Evolutionary conservation across 441 rosid genomes (phyloP), one percentile per base, ranked within the genome.

Genomic region (Sinapis alba): DNA sequence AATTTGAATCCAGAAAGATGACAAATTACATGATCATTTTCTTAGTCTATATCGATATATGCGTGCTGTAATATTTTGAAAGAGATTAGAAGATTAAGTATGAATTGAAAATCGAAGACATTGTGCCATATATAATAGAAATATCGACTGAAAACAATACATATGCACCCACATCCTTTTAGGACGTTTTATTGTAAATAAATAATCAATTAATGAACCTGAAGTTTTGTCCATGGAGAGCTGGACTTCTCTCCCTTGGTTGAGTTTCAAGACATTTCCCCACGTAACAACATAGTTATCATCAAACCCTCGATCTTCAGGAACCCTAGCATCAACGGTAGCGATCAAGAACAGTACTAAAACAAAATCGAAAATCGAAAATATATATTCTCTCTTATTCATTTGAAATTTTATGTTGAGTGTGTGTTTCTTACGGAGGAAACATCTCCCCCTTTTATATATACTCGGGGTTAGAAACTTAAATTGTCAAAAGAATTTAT

Each of bases 201-300:
- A 2, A 8, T 53, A 34, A 54, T 13, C 26, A 65, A 23, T 12
- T 56, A 56, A 56, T 9, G 71, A 21, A 87, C 94, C 92, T 28
- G 93, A 76, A 88, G 80, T 82, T 38, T 83, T 82, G 78, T 88
- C 97, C 38, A 91, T 66, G 10, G 56, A 7, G 70, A 91, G 97
- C 77, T 89, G 87, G 71, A 87, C 84, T 79, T 86, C 71, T 13
- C 72, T 72, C 6, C 91, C 95, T 38, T 87, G 94, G 62, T 84
- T 83, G 77, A 64, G 60, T 83, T 89, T 89, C 71, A 80, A 85
- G 83, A 88, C 84, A 77, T 89, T 90, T 51, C 94, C 90, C 89
- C 91, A 89, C 0, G 91, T 86, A 4, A 89, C 86, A 5, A 62
- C 68, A 67, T 89, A 91, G 87, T 88, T 89, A 32, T 85, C 70